These are phyloP conservation scores for Purpureocillium lavendulum DNA, from an alignment of 2,329 filamentous ascomycete species.

Conservation along the genomic window DNA sequence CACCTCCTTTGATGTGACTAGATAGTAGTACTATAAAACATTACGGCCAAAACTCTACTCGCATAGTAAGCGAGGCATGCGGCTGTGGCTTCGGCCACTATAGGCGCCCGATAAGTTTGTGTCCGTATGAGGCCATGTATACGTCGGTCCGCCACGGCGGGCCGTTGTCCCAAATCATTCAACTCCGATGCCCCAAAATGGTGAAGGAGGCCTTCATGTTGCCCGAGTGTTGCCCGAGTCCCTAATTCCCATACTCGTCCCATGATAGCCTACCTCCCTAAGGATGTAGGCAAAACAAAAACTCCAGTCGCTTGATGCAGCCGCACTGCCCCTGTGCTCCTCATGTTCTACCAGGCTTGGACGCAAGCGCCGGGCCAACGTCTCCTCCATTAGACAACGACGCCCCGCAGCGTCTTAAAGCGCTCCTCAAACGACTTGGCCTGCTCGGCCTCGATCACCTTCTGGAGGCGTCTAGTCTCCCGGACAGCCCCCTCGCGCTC, in stretches of 20 bases:
- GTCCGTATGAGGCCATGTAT: too few relatives aligned
- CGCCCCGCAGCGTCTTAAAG: conserved; percentile 22
- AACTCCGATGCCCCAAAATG: background rate
- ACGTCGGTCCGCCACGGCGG: too few relatives aligned
- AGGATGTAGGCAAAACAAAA: conserved; percentile 15
- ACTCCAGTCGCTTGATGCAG: conserved; percentile 25
- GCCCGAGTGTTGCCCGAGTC: too few relatives aligned
- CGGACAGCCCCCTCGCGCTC: conserved; percentile 67
- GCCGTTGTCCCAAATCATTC: background rate
- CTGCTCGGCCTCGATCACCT: conserved; percentile 55
- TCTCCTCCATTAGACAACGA: background rate
- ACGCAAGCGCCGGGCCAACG: too few relatives aligned
- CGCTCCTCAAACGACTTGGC: conserved; percentile 36
- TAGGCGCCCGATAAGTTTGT: too few relatives aligned
- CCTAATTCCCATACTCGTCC: background rate
- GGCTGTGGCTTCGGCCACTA: background rate
- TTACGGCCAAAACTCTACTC: conserved; percentile 14
- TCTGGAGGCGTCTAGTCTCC: conserved; percentile 62
- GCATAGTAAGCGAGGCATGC: background rate
- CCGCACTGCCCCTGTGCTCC: too few relatives aligned
- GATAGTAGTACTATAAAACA: conserved; percentile 15
- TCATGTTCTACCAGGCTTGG: too few relatives aligned
- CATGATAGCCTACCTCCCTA: conserved; percentile 8
- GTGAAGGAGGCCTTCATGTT: too few relatives aligned
- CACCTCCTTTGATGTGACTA: conserved; percentile 5